Base-by-base conservation (phyloP, 345 rosid genomes). In the Dipteronia dyeriana region DNA sequence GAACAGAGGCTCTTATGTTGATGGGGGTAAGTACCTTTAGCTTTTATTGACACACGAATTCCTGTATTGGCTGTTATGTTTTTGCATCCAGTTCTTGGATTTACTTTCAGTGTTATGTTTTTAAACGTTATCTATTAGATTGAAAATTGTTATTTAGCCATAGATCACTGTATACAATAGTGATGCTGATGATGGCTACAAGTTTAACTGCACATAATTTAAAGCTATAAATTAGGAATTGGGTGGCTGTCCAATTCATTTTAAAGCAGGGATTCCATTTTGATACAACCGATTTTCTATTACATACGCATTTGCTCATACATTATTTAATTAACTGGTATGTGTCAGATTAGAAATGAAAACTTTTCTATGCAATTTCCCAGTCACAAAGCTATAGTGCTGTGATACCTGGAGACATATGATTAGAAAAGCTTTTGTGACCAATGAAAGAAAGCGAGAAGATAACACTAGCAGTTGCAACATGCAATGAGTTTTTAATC, bases 1-100 rank as follows among this genome's bases (percentile, higher is more conserved):
- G 99, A 69, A 88, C 98, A 63, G 99, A 96, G 87, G 99, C 99
- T 79, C 91, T 96, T 68, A 78, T 86, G 88, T 80, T 96, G 83
- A 96, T 96, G 99, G 99, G 98, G 86, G 99, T 94, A 87, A 82
- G 85, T 78, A 79, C 79, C 78, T 76, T 84, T 68, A 19, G 45
- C 79, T 75, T 69, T 76, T 67, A 54, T 26, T 79, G 41, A 74
- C 41, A 45, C 62, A 51, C 70, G 10, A 41, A 70, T 77, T 68
- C 65, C 39, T 73, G 60, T 57, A 29, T 2, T 59, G 31, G 31
- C 73, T 73, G 12, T 68, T 17, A 22, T 56, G 3, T 43, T 22
- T 31, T 25, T 61, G 34, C 60, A 29, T 56, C 9, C 13, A 38
- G 12, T 67, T 45, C 63, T 41, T 16, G 20, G 38, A 31, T 63